phyloP scores from a whole-genome alignment of 192 early-diverging fungal species.

The Gamsiella multidivaricata region DNA sequence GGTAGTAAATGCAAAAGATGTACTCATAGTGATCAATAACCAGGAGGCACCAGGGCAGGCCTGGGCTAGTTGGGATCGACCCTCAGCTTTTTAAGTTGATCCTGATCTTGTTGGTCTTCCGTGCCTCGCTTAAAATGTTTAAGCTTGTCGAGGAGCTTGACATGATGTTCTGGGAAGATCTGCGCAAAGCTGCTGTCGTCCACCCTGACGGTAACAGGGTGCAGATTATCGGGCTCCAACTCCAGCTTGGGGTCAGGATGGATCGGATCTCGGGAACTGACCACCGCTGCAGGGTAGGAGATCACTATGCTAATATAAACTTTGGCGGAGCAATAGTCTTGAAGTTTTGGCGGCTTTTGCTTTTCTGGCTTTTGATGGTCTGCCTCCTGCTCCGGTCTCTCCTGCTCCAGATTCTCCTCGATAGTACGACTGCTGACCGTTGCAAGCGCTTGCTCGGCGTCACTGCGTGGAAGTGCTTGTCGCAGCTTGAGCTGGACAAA shows the following conservation, averaged over 20 bases:
- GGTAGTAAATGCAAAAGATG: no score
- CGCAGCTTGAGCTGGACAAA: constrained; percentile 13
- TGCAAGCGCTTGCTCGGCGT: not conserved
- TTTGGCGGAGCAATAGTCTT: not conserved
- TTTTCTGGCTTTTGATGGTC: not conserved
- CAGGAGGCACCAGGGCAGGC: no score
- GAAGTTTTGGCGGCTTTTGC: not conserved
- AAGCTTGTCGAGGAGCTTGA: not conserved
- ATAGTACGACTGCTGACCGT: not conserved
- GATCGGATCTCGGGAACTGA: not conserved
- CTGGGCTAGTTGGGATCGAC: no score
- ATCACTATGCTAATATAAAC: not conserved
- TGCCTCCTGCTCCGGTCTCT: not conserved
- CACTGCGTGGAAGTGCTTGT: not conserved
- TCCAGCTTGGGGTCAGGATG: not conserved
- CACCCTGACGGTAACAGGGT: not conserved
- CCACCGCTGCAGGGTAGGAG: not conserved
- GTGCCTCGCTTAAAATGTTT: not conserved
- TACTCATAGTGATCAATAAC: no score
- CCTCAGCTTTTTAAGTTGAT: no score
- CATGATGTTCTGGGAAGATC: not conserved
- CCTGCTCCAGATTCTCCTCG: not conserved
- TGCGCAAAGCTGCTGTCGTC: not conserved
- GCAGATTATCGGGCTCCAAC: not conserved
- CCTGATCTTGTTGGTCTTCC: not conserved